A percentile compares a stretch with the other conserved stretches of the same genome.
Evolutionary conservation across 2,329 filamentous ascomycete genomes (phyloP).

Genomic region (Colletotrichum nymphaeae): DNA sequence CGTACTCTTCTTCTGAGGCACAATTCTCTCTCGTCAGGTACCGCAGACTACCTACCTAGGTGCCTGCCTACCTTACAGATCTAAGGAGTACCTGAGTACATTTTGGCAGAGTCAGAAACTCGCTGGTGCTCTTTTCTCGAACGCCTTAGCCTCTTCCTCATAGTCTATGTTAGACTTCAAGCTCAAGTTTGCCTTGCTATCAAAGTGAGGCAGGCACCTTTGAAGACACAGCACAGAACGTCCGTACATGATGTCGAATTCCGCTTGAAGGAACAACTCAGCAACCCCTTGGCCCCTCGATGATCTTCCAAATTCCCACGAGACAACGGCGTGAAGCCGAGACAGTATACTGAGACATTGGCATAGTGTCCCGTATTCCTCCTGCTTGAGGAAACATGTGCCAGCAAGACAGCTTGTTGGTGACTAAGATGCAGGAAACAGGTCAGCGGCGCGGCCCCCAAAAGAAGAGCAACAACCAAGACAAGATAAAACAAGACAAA

Average conservation of each 20-base stretch:
- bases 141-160: background rate
- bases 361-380: background rate
- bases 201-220: background rate
- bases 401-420: background rate
- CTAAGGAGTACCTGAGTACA: too few species aligned
- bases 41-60: too few species aligned
- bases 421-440: conserved; percentile 6
- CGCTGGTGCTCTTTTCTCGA: background rate
- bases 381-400: background rate
- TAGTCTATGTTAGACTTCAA: background rate
- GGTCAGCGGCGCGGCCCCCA: background rate
- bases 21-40: background rate
- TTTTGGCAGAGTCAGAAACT: too few species aligned
- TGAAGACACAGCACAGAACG: background rate
- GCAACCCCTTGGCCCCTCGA: background rate
- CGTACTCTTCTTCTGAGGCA: background rate
- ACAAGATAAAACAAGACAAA: conserved; percentile 19
- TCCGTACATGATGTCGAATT: too few species aligned
- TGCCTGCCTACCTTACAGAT: background rate
- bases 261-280: background rate
- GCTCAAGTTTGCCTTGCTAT: background rate
- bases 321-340: background rate
- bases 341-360: background rate
- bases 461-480: background rate
- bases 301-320: background rate